phyloP scores from a whole-genome alignment of 2,329 filamentous ascomycete species.

The Beauveria sp. region DNA sequence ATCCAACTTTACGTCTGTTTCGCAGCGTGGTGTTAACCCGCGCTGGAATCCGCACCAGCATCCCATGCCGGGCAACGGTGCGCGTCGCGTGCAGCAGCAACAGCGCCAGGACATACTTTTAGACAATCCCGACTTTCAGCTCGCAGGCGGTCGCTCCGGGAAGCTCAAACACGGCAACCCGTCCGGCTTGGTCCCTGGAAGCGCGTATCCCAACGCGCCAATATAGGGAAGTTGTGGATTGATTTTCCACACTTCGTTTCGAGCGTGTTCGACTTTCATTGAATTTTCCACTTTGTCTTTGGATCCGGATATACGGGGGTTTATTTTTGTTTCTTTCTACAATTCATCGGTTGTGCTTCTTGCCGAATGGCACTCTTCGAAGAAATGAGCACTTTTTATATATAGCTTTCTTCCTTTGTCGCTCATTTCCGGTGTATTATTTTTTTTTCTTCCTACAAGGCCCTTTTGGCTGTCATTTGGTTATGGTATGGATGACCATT shows the following conservation, averaged over 20 bases:
- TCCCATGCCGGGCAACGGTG: slow-evolving; percentile 34
- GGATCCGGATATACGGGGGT: neutral
- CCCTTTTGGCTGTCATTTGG: neutral
- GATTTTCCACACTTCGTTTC: neutral
- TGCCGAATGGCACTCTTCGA: neutral
- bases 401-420: neutral
- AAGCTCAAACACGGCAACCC: slow-evolving; percentile 16
- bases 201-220: slow-evolving; percentile 39
- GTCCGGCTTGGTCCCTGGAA: slow-evolving; percentile 42
- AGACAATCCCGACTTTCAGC: slow-evolving; percentile 79
- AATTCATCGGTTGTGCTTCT: neutral
- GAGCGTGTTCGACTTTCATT: slow-evolving; percentile 4
- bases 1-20: slow-evolving; percentile 84
- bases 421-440: slow-evolving; percentile 5
- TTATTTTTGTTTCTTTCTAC: neutral
- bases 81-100: slow-evolving; percentile 38
- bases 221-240: slow-evolving; percentile 15
- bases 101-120: slow-evolving; percentile 65
- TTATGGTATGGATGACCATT: neutral
- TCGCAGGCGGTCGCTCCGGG: slow-evolving; percentile 43
- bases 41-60: slow-evolving; percentile 61
- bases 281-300: neutral
- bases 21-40: slow-evolving; percentile 80
- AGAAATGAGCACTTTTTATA: neutral
- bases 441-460: neutral